Evolutionary conservation across 1,139 yeast species (phyloP).

Genomic region (Wickerhamiella infanticola): DNA sequence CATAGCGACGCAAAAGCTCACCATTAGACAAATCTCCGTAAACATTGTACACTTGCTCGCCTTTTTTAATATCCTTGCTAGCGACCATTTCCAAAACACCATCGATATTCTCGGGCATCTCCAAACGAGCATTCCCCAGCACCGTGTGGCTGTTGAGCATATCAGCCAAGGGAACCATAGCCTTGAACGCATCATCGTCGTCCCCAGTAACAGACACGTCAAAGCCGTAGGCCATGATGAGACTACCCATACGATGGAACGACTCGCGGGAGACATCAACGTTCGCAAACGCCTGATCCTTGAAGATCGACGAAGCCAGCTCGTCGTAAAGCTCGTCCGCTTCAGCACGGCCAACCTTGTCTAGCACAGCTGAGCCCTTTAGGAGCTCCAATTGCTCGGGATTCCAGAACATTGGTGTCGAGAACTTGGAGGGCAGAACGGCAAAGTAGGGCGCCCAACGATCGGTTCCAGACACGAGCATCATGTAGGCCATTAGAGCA

Average conservation of each 20-base stretch:
- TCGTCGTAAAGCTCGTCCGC: conserved; percentile 46
- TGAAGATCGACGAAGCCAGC: conserved; percentile 18
- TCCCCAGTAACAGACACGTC: conserved; percentile 30
- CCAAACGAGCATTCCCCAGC: conserved; percentile 58
- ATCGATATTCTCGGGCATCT: conserved; percentile 20
- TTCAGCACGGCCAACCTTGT: conserved; percentile 53
- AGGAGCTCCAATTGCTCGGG: conserved; percentile 33
- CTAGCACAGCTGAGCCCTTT: conserved; percentile 53
- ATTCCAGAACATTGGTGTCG: conserved; percentile 71
- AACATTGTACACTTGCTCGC: conserved; percentile 70
- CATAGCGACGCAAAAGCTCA: conserved; percentile 77
- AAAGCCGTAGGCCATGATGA: conserved; percentile 53
- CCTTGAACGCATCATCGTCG: conserved; percentile 37
- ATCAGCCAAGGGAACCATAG: conserved; percentile 91
- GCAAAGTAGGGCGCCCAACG: conserved; percentile 58
- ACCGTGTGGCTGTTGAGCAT: conserved; percentile 74
- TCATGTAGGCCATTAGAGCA: conserved; percentile 48
- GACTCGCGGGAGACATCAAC: conserved; percentile 33
- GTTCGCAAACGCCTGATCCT: conserved; percentile 16
- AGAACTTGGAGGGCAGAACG: conserved; percentile 48
- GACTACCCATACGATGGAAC: conserved; percentile 57
- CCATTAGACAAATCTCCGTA: conserved; percentile 87
- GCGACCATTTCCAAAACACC: conserved; percentile 50
- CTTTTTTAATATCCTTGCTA: conserved; percentile 41
- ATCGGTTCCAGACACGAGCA: conserved; percentile 37